Evolutionary conservation across 2,329 filamentous ascomycete genomes (phyloP), one percentile per base, ranked within the genome.

Genomic region (Arthrobotrys sphaeroides): DNA sequence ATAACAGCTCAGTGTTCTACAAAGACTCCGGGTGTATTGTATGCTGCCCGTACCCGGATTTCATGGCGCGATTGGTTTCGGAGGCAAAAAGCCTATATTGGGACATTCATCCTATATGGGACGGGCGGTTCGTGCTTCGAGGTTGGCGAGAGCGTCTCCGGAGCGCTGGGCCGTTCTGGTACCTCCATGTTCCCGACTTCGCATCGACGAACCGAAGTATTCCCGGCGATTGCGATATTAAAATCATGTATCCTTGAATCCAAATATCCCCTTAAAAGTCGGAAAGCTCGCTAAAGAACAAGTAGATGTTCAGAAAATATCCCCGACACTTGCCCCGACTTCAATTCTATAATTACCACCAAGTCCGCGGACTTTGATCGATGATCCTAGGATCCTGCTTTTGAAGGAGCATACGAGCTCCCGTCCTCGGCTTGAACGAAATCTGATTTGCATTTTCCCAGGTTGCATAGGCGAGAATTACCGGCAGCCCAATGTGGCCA

Each of bases 381-480:
- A 26, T 47, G 42, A 36, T 38, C 61, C 28, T 42, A 13, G 18
- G 20, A 36, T 38, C 28, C 51, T 28, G 43, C 51, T 33, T 38
- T 24, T 7, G 45, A 26, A 49, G 9, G 12, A 26, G 20, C 7
- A 18, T 18, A 55, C 22, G 51, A 38, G 51, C 51, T 55, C 51
- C 51, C 36, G 7, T 33, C 31, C 31, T 33, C 12, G 4, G n/a
- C 31, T 12, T 16, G 26, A 26, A 18, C 12, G 16, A 28, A 42
- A 38, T 18, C 38, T 74, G 62, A 68, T 74, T 74, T 55, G 64
- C 70, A 68, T 13, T 66, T 72, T 55, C 59, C n/a, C 16, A 62
- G 28, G 42, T 20, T 66, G 69, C 72, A 75, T 69, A 69, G 64
- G 64, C 72, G 72, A 69, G 72, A 53, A 51, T 75, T 68, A 43